Percentiles rank a stretch among this genome's conserved stretches.
Evolutionary conservation across 1,284 basidiomycete genomes (phyloP).

Genomic region (Sporisorium reilianum): DNA sequence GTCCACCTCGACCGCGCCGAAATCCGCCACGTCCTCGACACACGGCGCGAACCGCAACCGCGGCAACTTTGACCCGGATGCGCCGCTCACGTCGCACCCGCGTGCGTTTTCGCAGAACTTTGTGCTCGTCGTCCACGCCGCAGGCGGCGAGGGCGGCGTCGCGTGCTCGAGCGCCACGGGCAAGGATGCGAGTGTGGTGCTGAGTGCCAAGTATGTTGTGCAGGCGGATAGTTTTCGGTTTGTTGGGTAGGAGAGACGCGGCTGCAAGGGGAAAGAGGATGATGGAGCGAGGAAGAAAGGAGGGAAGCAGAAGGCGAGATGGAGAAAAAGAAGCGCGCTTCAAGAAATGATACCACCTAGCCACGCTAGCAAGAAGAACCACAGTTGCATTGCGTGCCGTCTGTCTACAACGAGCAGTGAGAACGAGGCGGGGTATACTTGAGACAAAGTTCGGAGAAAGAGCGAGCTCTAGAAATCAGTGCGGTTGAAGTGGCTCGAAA

Average conservation of each 20-base stretch:
- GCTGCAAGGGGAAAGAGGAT: too few species aligned
- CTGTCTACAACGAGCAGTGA: background rate
- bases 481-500: conserved; percentile 17
- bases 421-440: background rate
- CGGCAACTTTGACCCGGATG: conserved; percentile 53
- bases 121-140: conserved; percentile 47
- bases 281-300: background rate
- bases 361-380: background rate
- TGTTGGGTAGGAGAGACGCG: conserved; percentile 43
- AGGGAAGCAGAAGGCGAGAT: background rate
- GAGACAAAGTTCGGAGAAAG: background rate
- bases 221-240: conserved; percentile 64
- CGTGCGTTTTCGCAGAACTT: conserved; percentile 63
- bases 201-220: conserved; percentile 58
- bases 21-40: conserved; percentile 50
- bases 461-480: conserved; percentile 30
- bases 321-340: background rate
- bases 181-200: conserved; percentile 35
- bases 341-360: background rate
- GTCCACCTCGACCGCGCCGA: conserved; percentile 54
- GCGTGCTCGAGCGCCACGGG: conserved; percentile 21
- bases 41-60: conserved; percentile 25
- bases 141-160: conserved; percentile 29
- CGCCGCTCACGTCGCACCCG: conserved; percentile 58
- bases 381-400: too few species aligned